phyloP scores from a whole-genome alignment of 352 stramenopile species.

The Pythium folliculosum region DNA sequence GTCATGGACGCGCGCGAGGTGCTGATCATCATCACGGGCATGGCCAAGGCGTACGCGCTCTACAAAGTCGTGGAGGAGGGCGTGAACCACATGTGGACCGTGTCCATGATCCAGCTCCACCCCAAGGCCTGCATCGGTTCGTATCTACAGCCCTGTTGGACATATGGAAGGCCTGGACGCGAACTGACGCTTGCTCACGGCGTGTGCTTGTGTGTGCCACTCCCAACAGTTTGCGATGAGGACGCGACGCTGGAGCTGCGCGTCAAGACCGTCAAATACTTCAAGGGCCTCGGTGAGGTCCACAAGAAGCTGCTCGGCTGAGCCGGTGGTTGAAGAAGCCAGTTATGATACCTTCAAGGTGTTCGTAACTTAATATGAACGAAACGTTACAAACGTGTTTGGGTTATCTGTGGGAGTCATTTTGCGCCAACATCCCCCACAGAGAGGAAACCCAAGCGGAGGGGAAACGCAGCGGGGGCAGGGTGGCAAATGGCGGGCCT shows the following conservation, averaged over 20 bases:
- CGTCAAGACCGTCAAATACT: constrained; percentile 92
- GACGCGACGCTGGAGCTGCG: constrained; percentile 87
- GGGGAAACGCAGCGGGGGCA: not conserved
- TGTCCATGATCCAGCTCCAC: constrained; percentile 86
- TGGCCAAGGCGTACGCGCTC: constrained; percentile 84
- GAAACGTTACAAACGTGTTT: not conserved
- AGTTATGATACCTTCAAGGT: constrained; percentile 1
- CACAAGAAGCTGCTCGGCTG: constrained; percentile 44
- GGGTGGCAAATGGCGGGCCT: constrained; percentile 61
- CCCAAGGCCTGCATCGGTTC: constrained; percentile 76
- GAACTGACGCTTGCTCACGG: not conserved
- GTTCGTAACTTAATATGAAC: constrained; percentile 4
- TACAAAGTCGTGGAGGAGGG: constrained; percentile 90
- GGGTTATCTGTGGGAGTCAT: not conserved
- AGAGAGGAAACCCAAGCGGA: not conserved
- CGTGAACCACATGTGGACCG: constrained; percentile 92
- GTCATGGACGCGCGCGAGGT: constrained; percentile 89
- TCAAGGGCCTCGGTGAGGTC: constrained; percentile 74
- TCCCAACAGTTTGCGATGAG: constrained; percentile 79
- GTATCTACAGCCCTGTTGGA: not conserved
- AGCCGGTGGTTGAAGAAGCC: constrained; percentile 3
- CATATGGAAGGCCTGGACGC: not conserved
- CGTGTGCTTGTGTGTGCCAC: not conserved
- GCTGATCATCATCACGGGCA: constrained; percentile 87
- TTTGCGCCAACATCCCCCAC: not conserved